Conservation (phyloP, 306 rosid species). For the Rosa multiflora region DNA sequence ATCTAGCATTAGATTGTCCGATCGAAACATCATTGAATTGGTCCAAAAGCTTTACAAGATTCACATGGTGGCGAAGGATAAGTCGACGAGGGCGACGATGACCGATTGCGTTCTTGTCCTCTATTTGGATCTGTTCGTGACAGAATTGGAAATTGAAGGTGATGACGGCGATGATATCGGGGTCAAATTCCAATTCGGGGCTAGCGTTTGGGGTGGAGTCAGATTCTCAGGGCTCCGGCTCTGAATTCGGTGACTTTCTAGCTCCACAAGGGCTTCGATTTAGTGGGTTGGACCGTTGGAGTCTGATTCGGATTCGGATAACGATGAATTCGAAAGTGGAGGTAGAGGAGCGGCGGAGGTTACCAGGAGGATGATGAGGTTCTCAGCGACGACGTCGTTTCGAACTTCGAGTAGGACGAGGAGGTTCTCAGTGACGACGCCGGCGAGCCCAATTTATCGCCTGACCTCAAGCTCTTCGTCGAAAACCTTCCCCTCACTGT, state of each 20-base stretch:
- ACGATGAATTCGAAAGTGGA: constrained; percentile 29
- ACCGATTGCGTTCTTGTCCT: constrained; percentile 12
- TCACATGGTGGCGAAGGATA: no score
- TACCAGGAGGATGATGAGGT: no score
- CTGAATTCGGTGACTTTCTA: constrained; percentile 26
- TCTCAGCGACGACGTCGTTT: no score
- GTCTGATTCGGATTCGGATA: constrained; percentile 61
- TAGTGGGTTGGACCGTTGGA: constrained; percentile 36
- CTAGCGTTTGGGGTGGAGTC: constrained; percentile 36
- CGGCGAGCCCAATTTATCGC: constrained; percentile 32
- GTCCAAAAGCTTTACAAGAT: no score
- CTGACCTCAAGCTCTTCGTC: constrained; percentile 73
- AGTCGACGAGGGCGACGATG: no score
- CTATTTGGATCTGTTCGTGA: constrained; percentile 35
- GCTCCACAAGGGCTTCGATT: constrained; percentile 49
- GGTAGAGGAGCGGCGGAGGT: no score
- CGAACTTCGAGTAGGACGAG: no score
- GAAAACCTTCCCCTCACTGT: constrained; percentile 80
- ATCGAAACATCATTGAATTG: no score
- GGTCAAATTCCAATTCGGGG: constrained; percentile 25
- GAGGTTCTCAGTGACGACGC: constrained; percentile 32
- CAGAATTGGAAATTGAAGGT: constrained; percentile 32
- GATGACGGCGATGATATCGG: constrained; percentile 22
- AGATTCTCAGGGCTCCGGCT: constrained; percentile 24
- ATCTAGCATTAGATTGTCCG: no score